Percentiles rank a stretch among this genome's conserved stretches.
These are phyloP conservation scores for Leccinum olivaceopallidum DNA, from an alignment of 768 basidiomycete genomes.

Conservation along the genomic window DNA sequence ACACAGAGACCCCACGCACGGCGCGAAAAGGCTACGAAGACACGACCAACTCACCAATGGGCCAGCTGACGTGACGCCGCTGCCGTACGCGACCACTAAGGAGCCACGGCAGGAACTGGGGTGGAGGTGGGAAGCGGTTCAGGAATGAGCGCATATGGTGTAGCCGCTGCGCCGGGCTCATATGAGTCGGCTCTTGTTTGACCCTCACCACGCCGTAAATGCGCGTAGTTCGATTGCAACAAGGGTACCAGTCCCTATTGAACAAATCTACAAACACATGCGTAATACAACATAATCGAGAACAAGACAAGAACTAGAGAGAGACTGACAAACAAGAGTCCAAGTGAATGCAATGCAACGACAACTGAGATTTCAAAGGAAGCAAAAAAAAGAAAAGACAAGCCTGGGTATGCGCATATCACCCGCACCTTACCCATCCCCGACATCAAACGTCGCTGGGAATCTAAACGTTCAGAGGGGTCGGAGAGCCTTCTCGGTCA, in stretches of 20 bases:
- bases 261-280: slow-evolving; percentile 17
- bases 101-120: slow-evolving; percentile 19
- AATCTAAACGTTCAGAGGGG: slow-evolving; percentile 20
- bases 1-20: background rate
- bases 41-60: slow-evolving; percentile 20
- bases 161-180: no score
- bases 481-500: slow-evolving; percentile 31
- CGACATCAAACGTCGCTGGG: background rate
- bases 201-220: background rate
- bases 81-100: slow-evolving; percentile 5
- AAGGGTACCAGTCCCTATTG: slow-evolving; percentile 28
- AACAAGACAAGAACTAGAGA: slow-evolving; percentile 6
- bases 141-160: slow-evolving; percentile 8
- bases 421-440: background rate
- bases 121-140: slow-evolving; percentile 13
- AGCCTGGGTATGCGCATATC: slow-evolving; percentile 4
- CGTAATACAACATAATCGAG: slow-evolving; percentile 9
- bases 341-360: slow-evolving; percentile 20
- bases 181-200: background rate
- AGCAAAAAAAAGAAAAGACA: slow-evolving; percentile 3
- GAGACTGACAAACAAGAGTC: slow-evolving; percentile 17
- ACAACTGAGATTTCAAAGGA: slow-evolving; percentile 9
- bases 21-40: slow-evolving; percentile 3
- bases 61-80: slow-evolving; percentile 6
- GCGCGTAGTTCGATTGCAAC: background rate